These are phyloP conservation scores for Phialophora chinensis DNA, from an alignment of 2,329 filamentous ascomycete species.

Conservation along the genomic window DNA sequence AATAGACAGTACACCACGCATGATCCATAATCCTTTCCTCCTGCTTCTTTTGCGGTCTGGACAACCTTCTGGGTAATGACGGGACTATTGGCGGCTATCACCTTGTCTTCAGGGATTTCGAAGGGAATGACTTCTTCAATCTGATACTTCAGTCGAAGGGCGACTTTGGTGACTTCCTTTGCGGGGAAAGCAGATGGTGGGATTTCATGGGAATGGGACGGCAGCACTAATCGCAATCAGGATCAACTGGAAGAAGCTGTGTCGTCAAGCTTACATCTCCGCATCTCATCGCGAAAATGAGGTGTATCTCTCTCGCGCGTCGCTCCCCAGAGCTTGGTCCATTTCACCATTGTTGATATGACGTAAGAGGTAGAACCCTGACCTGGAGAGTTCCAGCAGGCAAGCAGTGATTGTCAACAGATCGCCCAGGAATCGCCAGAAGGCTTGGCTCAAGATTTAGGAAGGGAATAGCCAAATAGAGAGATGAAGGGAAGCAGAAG, in stretches of 20 bases:
- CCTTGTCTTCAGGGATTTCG: conserved; percentile 76
- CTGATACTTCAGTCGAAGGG: conserved; percentile 86
- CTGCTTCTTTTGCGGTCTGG: conserved; percentile 79
- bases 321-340: conserved; percentile 29
- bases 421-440: background rate
- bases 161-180: conserved; percentile 83
- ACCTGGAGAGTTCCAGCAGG: background rate
- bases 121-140: conserved; percentile 89
- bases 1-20: conserved; percentile 87
- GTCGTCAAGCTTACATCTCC: conserved; percentile 47
- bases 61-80: conserved; percentile 83
- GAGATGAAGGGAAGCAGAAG: conserved; percentile 1
- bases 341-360: conserved; percentile 34
- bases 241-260: background rate
- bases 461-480: background rate
- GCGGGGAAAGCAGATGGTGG: conserved; percentile 71
- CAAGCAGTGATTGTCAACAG: background rate
- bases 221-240: conserved; percentile 45
- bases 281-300: conserved; percentile 47
- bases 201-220: conserved; percentile 48
- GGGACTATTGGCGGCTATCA: conserved; percentile 81
- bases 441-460: background rate
- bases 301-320: conserved; percentile 40
- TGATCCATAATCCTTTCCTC: conserved; percentile 72
- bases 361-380: background rate